Conservation (phyloP, 106 monocot genomes). For the Allium cepa region DNA sequence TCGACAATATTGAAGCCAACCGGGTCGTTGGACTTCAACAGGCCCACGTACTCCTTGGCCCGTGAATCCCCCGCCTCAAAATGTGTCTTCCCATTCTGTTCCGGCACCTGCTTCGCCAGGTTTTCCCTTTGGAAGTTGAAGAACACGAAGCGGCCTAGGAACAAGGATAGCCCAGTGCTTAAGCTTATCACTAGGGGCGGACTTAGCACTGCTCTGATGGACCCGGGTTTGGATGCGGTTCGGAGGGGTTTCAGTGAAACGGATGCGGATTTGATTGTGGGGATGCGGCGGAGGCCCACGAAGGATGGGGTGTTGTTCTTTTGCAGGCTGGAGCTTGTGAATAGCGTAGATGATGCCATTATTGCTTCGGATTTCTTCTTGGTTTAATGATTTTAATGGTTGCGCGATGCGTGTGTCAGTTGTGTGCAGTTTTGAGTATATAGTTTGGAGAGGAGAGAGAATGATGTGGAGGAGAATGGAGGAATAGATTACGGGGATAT, state of each 20-base stretch:
- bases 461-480: too few relatives aligned
- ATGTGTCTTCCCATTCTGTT: conserved; percentile 85
- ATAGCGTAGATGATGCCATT: conserved; percentile 10
- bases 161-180: conserved; percentile 89
- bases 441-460: too few relatives aligned
- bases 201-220: conserved; percentile 52
- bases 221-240: not conserved
- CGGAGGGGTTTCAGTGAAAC: not conserved
- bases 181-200: conserved; percentile 83
- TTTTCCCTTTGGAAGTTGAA: conserved; percentile 99
- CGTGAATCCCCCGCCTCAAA: conserved; percentile 88
- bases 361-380: too few relatives aligned
- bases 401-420: too few relatives aligned
- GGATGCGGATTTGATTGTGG: conserved; percentile 11
- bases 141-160: conserved; percentile 96
- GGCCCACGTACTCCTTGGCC: conserved; percentile 59
- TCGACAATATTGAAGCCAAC: conserved; percentile 97
- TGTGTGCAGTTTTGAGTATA: too few relatives aligned
- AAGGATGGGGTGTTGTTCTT: conserved; percentile 23
- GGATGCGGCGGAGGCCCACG: conserved; percentile 42
- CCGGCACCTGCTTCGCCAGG: conserved; percentile 89
- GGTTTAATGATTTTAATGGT: too few relatives aligned
- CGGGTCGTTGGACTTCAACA: conserved; percentile 92
- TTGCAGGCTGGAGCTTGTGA: conserved; percentile 14
- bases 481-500: too few relatives aligned